Evolutionary conservation across 352 stramenopile species (phyloP).

Genomic region (Phytophthora brassicae): DNA sequence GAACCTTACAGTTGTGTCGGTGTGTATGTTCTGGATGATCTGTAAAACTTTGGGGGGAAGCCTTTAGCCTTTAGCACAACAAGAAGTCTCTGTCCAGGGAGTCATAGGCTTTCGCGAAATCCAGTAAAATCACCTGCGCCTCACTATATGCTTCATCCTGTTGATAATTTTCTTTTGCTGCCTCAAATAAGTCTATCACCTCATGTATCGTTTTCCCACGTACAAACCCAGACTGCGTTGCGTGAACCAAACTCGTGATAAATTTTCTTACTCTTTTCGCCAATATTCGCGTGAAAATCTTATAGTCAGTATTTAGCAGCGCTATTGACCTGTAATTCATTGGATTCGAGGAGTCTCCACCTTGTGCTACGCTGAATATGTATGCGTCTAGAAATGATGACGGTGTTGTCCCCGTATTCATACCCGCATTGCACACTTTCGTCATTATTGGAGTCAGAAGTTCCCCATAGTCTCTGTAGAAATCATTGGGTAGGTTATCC

Average conservation of each 20-base stretch:
- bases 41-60: background rate
- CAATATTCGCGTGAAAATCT: conserved; percentile 6
- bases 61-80: conserved; percentile 3
- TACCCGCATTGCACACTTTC: background rate
- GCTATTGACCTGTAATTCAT: conserved; percentile 4
- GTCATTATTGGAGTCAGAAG: background rate
- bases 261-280: background rate
- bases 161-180: background rate
- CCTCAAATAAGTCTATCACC: conserved; percentile 7
- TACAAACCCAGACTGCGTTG: background rate
- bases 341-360: background rate
- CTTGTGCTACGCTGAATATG: conserved; percentile 6
- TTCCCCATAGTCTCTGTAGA: background rate
- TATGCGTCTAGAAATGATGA: background rate
- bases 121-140: conserved; percentile 3
- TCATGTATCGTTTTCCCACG: conserved; percentile 3
- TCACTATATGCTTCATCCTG: background rate
- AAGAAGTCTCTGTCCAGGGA: conserved; percentile 7
- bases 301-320: conserved; percentile 6
- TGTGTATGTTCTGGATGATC: background rate
- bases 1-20: background rate
- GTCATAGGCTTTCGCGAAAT: conserved; percentile 14
- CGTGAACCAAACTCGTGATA: background rate
- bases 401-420: background rate
- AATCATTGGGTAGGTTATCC: background rate